Percentiles rank a stretch among this genome's conserved stretches.
Evolutionary conservation across 306 rosid genomes (phyloP).

Genomic region (Corylus heterophylla): DNA sequence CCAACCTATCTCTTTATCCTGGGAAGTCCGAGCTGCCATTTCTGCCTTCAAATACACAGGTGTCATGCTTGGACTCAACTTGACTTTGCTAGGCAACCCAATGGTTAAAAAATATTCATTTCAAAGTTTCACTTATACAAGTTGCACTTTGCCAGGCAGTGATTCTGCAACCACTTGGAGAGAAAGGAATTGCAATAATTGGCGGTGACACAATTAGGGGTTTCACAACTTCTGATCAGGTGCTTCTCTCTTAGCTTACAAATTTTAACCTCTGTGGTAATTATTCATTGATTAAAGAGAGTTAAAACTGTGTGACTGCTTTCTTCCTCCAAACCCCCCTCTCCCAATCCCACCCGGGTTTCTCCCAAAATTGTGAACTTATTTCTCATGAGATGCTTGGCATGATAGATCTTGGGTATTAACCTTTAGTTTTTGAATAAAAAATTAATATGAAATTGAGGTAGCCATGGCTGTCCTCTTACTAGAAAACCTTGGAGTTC

Average conservation of each 20-base stretch:
- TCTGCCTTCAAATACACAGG: constrained; percentile 93
- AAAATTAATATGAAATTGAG: background rate
- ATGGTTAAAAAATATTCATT: background rate
- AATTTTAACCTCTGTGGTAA: background rate
- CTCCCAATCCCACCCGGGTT: background rate
- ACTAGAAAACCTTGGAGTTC: background rate
- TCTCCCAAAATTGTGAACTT: background rate
- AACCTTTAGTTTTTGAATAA: background rate
- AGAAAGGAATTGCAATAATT: constrained; percentile 77
- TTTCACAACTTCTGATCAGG: constrained; percentile 86
- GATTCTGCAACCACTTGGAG: constrained; percentile 95
- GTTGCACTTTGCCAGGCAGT: constrained; percentile 65
- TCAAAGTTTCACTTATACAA: constrained; percentile 8
- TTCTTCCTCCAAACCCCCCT: background rate
- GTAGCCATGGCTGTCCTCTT: background rate
- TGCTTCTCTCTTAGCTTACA: constrained; percentile 22
- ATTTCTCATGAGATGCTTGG: constrained; percentile 11
- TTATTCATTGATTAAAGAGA: background rate
- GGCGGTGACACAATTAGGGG: constrained; percentile 95
- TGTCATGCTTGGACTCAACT: constrained; percentile 21
- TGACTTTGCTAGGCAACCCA: background rate
- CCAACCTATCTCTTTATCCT: constrained; percentile 88
- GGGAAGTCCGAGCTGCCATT: constrained; percentile 93
- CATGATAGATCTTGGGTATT: background rate
- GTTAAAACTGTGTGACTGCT: background rate